Conservation (phyloP, 108 stramenopile genomes). For the Skeletonema tropicum region DNA sequence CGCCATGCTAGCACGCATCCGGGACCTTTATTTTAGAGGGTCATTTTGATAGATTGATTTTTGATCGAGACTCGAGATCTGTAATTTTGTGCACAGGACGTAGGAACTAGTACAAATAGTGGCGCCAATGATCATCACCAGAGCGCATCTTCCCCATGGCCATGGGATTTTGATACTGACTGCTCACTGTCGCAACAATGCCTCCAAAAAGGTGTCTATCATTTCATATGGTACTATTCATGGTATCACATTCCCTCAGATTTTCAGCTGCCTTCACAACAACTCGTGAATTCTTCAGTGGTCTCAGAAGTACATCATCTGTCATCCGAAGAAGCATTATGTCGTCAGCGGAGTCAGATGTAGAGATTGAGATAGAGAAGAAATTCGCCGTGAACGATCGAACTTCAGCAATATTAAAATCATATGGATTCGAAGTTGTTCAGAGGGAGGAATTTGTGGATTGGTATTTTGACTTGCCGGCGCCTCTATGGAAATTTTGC, state of each 20-base stretch:
- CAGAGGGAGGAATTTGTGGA: slow-evolving; percentile 40
- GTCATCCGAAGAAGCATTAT: not conserved
- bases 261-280: slow-evolving; percentile 3
- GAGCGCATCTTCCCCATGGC: too few species aligned
- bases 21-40: too few species aligned
- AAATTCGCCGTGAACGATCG: slow-evolving; percentile 40
- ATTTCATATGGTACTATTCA: not conserved
- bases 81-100: too few species aligned
- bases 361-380: slow-evolving; percentile 45
- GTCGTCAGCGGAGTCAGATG: not conserved
- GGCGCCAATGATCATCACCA: too few species aligned
- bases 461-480: slow-evolving; percentile 49
- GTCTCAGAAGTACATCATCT: not conserved
- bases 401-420: slow-evolving; percentile 9
- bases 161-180: not conserved
- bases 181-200: too few species aligned
- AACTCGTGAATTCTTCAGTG: not conserved
- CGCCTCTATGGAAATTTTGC: slow-evolving; percentile 38
- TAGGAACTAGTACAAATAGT: too few species aligned
- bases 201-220: not conserved
- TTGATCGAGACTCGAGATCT: too few species aligned
- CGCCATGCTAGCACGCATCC: too few species aligned
- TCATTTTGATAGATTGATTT: too few species aligned
- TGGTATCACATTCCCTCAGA: not conserved
- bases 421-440: slow-evolving; percentile 30